Evolutionary conservation across 257 asterid genomes (phyloP), one percentile per base, ranked within the genome.

Genomic region (Fraxinus americana): DNA sequence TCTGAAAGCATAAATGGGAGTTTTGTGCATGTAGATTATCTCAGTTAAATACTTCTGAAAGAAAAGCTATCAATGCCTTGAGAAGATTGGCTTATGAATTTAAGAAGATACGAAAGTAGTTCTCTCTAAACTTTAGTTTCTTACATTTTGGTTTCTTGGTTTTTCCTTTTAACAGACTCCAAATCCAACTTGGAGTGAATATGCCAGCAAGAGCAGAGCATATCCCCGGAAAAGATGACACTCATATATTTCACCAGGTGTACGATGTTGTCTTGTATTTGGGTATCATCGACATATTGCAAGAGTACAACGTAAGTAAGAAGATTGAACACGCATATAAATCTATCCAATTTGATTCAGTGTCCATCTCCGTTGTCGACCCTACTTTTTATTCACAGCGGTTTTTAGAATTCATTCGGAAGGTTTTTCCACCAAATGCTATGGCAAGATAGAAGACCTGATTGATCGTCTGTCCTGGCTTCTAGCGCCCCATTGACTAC

Each of bases 161-260:
- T 30, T 69, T 69, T 5, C 19, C 34, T 70, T 34, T 4, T 34
- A 38, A 78, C 96, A 96, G 99, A 82, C 89, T 93, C n/a, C 99
- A 93, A 83, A 91, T 93, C 89, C 99, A 92, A 83, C 97, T 93
- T 6, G 99, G 99, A 73, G 99, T 96, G 77, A 96, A 92, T 78
- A 89, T 96, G 99, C 99, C 99, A 17, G 97, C 99, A 38, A 90
- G 99, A 83, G 98, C 98, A 0, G 99, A 96, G 86, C 92, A 70
- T 36, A 83, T 89, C 48, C 90, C 90, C 0, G 84, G 84, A 13
- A 86, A 86, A 25, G 87, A 84, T 27, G 82, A 74, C 34, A 72
- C 75, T 0, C 90, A 81, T 77, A 73, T 93, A 76, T 93, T 93
- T 80, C 96, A 87, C n/a, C 96, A 93, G 85, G 98, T 86, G 75